Evolutionary conservation across 306 rosid species (phyloP).

Genomic region (Ormosia semicastrata): DNA sequence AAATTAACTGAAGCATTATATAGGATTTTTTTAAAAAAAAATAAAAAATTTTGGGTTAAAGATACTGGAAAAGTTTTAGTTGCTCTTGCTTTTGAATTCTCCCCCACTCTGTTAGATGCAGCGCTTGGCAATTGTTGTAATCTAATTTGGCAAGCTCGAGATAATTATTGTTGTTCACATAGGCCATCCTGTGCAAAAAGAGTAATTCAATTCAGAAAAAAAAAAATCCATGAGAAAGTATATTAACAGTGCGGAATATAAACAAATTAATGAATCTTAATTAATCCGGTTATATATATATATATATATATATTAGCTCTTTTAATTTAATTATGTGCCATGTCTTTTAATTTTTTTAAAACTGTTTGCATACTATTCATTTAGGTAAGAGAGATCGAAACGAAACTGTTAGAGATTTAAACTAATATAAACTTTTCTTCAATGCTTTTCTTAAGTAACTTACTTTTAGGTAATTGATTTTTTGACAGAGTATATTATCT

Average conservation of each 20-base stretch:
- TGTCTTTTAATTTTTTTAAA: background rate
- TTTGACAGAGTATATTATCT: too few relatives aligned
- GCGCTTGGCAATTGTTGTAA: constrained; percentile 75
- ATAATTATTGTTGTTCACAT: constrained; percentile 67
- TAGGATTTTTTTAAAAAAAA: too few relatives aligned
- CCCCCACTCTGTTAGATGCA: constrained; percentile 80
- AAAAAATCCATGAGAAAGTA: background rate
- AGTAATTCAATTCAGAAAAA: background rate
- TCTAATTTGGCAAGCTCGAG: constrained; percentile 88
- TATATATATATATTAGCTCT: background rate
- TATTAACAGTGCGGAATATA: background rate
- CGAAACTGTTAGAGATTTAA: too few relatives aligned
- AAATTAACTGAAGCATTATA: background rate
- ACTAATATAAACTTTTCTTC: too few relatives aligned
- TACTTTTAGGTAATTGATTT: too few relatives aligned
- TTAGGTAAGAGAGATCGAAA: too few relatives aligned
- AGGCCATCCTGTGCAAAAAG: constrained; percentile 57
- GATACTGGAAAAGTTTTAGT: background rate
- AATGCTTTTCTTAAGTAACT: too few relatives aligned
- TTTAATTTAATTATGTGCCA: background rate
- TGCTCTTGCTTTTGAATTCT: constrained; percentile 55
- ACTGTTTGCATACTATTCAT: background rate
- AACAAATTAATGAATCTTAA: background rate
- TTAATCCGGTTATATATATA: background rate
- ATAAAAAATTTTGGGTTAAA: too few relatives aligned